phyloP scores from a whole-genome alignment of 495 filamentous ascomycete genomes.

The Pyrenopolyporus hunteri region DNA sequence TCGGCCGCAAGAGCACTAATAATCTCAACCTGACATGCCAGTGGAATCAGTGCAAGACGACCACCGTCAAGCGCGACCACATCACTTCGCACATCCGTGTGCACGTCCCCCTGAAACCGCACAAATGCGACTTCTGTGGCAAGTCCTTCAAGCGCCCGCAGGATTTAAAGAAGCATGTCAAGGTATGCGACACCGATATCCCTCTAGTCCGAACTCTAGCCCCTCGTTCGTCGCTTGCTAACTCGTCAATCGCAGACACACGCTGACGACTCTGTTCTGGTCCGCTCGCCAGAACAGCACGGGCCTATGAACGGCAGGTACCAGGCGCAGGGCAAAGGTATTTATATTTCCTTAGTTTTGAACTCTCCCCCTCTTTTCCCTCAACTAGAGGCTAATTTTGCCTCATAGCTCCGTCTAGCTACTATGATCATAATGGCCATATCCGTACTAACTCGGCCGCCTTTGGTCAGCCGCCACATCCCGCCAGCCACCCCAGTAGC shows the following conservation, averaged over 20 bases:
- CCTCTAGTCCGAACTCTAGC: background rate
- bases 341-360: slow-evolving; percentile 36
- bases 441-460: slow-evolving; percentile 60
- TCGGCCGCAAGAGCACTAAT: slow-evolving; percentile 98
- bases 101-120: slow-evolving; percentile 96
- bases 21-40: slow-evolving; percentile 97
- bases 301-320: slow-evolving; percentile 66
- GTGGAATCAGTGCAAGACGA: slow-evolving; percentile 95
- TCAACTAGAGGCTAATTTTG: slow-evolving; percentile 51
- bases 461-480: slow-evolving; percentile 57
- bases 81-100: slow-evolving; percentile 99
- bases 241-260: slow-evolving; percentile 68
- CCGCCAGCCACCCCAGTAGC: slow-evolving; percentile 55
- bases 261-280: slow-evolving; percentile 92
- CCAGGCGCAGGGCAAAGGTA: slow-evolving; percentile 62
- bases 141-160: slow-evolving; percentile 99
- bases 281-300: slow-evolving; percentile 73
- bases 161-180: slow-evolving; percentile 99
- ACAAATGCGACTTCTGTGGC: slow-evolving; percentile 97
- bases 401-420: slow-evolving; percentile 59
- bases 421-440: slow-evolving; percentile 64
- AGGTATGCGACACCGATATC: slow-evolving; percentile 52
- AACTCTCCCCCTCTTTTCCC: slow-evolving; percentile 30
- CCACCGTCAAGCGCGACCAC: slow-evolving; percentile 98
- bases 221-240: background rate